phyloP scores from a whole-genome alignment of 2,329 filamentous ascomycete genomes.

The Coniochaeta hoffmannii region DNA sequence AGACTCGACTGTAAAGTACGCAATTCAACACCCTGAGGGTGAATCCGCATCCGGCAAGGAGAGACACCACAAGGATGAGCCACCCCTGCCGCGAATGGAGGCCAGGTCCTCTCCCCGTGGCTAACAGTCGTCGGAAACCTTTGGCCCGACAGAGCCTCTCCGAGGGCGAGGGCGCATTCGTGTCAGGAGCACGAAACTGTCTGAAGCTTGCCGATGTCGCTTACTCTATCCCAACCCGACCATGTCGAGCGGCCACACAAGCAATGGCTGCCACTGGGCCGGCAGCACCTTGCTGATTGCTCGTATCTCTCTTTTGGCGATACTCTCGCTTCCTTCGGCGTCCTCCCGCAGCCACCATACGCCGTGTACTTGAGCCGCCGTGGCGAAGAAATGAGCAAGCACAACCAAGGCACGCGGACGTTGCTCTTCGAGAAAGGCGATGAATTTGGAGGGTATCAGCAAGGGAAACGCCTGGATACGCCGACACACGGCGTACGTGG shows the following conservation, averaged over 20 bases:
- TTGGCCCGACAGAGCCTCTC: neutral
- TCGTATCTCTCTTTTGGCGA: slow-evolving; percentile 17
- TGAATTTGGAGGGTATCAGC: slow-evolving; percentile 14
- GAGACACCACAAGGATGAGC: too few species aligned
- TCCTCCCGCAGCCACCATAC: slow-evolving; percentile 19
- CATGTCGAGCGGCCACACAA: slow-evolving; percentile 17
- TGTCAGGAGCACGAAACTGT: neutral
- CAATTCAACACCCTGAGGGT: too few species aligned
- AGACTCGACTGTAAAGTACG: too few species aligned
- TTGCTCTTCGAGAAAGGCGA: slow-evolving; percentile 14
- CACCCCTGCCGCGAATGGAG: too few species aligned
- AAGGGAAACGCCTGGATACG: slow-evolving; percentile 19
- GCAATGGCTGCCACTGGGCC: slow-evolving; percentile 12
- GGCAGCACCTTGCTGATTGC: slow-evolving; percentile 16
- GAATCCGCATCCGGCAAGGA: too few species aligned
- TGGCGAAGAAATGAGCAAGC: slow-evolving; percentile 18
- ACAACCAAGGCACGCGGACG: slow-evolving; percentile 18
- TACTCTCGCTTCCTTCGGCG: slow-evolving; percentile 8
- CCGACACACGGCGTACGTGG: slow-evolving; percentile 19
- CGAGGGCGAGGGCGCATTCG: neutral
- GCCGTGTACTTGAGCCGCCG: slow-evolving; percentile 12
- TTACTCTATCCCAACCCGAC: slow-evolving; percentile 7
- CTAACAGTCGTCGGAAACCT: neutral
- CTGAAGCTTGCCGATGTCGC: neutral
- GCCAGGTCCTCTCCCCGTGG: too few species aligned